phyloP scores from a whole-genome alignment of 345 rosid species.

The Chamaenerion angustifolium region DNA sequence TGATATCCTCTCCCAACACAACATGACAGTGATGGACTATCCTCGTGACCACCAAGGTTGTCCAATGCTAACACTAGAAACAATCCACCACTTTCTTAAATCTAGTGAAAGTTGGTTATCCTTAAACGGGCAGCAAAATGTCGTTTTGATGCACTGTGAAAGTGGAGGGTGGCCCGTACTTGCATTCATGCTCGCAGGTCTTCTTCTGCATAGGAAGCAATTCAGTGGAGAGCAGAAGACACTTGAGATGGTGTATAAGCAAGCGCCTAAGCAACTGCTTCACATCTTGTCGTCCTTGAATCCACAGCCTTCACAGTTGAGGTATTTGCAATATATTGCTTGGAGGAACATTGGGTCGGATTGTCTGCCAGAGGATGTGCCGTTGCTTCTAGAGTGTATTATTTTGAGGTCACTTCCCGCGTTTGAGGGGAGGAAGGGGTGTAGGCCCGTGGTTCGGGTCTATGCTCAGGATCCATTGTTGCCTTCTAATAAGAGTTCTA shows the following conservation, averaged over 20 bases:
- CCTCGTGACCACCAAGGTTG: constrained; percentile 88
- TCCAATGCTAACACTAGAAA: constrained; percentile 77
- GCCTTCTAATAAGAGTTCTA: constrained; percentile 67
- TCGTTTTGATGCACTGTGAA: constrained; percentile 89
- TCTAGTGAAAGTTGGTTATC: constrained; percentile 96
- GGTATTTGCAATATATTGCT: constrained; percentile 96
- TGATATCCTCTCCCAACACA: constrained; percentile 70
- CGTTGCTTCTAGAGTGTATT: constrained; percentile 72
- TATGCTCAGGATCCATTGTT: constrained; percentile 78
- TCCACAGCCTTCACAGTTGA: constrained; percentile 85
- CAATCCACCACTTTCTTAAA: constrained; percentile 84
- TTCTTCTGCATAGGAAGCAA: constrained; percentile 68
- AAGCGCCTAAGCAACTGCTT: constrained; percentile 89
- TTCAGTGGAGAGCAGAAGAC: constrained; percentile 93
- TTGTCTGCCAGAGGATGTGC: constrained; percentile 93
- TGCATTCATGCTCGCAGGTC: constrained; percentile 94
- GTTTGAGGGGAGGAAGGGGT: constrained; percentile 61
- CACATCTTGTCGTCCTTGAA: constrained; percentile 70
- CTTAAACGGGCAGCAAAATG: constrained; percentile 86
- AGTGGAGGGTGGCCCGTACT: constrained; percentile 98
- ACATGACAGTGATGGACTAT: constrained; percentile 98
- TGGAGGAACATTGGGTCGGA: constrained; percentile 78
- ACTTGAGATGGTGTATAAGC: constrained; percentile 95
- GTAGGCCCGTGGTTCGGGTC: constrained; percentile 74
- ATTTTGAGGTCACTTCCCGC: constrained; percentile 75